phyloP scores from a whole-genome alignment of 345 rosid species.

The Populus davidiana region DNA sequence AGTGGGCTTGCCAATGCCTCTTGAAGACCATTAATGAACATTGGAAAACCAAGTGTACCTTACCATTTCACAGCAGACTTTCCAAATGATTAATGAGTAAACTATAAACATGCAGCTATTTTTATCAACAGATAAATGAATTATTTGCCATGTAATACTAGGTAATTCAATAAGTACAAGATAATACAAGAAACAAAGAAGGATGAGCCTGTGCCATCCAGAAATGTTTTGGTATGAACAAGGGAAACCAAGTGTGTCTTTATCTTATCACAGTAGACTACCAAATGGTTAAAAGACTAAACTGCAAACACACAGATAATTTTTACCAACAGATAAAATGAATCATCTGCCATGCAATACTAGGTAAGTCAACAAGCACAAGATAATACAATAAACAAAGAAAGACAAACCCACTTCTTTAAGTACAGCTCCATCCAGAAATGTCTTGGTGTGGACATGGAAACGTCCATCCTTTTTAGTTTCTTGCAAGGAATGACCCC shows the following conservation, averaged over 20 bases:
- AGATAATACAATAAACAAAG: background rate
- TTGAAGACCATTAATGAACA: slow-evolving; percentile 40
- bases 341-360: background rate
- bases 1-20: background rate
- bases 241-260: slow-evolving; percentile 35
- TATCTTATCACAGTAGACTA: background rate
- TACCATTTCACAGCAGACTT: background rate
- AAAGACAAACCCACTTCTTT: slow-evolving; percentile 67
- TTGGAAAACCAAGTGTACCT: slow-evolving; percentile 38
- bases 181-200: background rate
- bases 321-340: background rate
- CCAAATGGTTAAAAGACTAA: background rate
- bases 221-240: slow-evolving; percentile 86
- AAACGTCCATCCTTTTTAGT: slow-evolving; percentile 92
- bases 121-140: background rate
- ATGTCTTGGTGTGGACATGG: slow-evolving; percentile 92
- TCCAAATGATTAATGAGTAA: background rate
- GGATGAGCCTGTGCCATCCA: slow-evolving; percentile 76
- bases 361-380: background rate
- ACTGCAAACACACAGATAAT: background rate
- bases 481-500: slow-evolving; percentile 94
- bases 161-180: background rate
- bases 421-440: slow-evolving; percentile 91
- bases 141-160: background rate
- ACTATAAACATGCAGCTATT: background rate